These are phyloP conservation scores for Climacium dendroides DNA, from an alignment of 225 moss, liverwort and hornwort species.

Conservation along the genomic window DNA sequence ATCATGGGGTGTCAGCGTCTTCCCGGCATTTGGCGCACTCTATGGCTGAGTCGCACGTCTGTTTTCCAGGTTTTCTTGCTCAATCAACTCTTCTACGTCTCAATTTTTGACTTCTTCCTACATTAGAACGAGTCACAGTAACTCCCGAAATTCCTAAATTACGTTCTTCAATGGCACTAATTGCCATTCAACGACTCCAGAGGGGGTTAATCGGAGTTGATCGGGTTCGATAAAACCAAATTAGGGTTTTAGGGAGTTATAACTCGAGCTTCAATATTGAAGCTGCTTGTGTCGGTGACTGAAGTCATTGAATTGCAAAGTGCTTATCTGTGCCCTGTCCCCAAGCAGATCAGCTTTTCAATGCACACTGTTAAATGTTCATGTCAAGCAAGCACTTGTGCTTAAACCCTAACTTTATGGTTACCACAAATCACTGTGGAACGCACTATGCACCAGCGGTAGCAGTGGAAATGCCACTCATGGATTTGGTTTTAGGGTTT, in stretches of 20 bases:
- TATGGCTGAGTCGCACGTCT: constrained; percentile 1
- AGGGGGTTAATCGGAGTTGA: background rate
- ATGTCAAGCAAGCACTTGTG: background rate
- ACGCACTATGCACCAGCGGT: background rate
- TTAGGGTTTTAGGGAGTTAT: background rate
- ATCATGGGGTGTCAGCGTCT: background rate
- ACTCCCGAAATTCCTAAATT: background rate
- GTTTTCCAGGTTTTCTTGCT: constrained; percentile 2
- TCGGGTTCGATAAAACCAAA: background rate
- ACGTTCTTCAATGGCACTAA: background rate
- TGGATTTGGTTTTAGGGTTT: background rate
- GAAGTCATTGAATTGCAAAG: background rate
- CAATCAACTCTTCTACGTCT: background rate
- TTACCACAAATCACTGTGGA: background rate
- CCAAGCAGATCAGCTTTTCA: background rate
- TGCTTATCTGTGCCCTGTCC: background rate
- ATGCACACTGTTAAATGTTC: background rate
- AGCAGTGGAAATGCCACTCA: background rate
- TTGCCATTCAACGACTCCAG: background rate
- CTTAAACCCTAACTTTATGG: background rate
- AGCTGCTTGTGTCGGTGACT: background rate
- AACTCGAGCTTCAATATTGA: background rate
- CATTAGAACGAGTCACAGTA: background rate
- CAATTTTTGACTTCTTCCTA: background rate
- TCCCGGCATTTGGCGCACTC: constrained; percentile 16